Evolutionary conservation across 306 rosid genomes (phyloP).

Genomic region (Quillaja saponaria): DNA sequence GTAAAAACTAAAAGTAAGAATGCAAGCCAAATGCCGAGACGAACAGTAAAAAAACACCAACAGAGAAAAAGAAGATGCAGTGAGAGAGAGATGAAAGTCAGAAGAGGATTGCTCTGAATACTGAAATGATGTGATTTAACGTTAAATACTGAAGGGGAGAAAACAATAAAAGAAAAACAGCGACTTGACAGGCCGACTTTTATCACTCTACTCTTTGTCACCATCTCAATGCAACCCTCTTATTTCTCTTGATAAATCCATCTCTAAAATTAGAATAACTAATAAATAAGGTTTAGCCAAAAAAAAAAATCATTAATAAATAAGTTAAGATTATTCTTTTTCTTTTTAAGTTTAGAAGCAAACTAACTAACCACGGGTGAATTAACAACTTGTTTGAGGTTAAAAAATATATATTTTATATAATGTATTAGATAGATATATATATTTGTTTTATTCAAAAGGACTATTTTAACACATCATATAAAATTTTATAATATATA

Average conservation of each 20-base stretch:
- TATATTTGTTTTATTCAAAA: too few relatives aligned
- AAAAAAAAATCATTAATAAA: too few relatives aligned
- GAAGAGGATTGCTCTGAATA: constrained; percentile 26
- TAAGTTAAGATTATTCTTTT: too few relatives aligned
- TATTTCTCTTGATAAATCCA: constrained; percentile 1
- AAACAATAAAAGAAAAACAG: constrained; percentile 56
- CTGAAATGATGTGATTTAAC: constrained; percentile 65
- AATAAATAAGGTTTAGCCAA: too few relatives aligned
- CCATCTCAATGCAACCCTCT: constrained; percentile 7
- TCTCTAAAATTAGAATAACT: too few relatives aligned
- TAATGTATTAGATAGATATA: too few relatives aligned
- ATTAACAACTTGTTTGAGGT: too few relatives aligned
- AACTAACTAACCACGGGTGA: too few relatives aligned
- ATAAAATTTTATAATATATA: too few relatives aligned
- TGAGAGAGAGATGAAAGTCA: background rate
- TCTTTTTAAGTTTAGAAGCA: too few relatives aligned
- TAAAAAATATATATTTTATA: too few relatives aligned
- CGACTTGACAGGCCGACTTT: constrained; percentile 62
- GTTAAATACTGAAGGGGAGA: constrained; percentile 34
- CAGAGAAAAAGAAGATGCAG: constrained; percentile 2
- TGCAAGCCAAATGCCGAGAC: constrained; percentile 27
- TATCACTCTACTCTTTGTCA: constrained; percentile 50
- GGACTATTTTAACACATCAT: too few relatives aligned
- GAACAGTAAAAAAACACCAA: constrained; percentile 23
- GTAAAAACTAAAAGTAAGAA: background rate